Base-by-base conservation (phyloP, 2,329 filamentous ascomycete genomes). In the Nannizzia gypsea region DNA sequence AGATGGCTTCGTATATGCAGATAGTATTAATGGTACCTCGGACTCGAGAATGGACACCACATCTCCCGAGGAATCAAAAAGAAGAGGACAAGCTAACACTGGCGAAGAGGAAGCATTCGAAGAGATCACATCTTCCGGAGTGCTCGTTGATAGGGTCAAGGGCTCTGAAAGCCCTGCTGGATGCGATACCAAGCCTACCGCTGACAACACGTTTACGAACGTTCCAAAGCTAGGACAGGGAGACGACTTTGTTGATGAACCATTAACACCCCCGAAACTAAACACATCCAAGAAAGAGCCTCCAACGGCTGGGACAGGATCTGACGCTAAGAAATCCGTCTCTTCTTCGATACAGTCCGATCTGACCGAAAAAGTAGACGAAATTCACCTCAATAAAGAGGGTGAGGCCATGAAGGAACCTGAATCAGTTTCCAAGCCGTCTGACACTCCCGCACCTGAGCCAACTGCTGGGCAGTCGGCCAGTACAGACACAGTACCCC, bases 81-180 rank as follows among this genome's bases (percentile, higher is more conserved):
- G 17, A 40, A 3, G 8, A 40, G 54, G 40, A 8, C 11, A 11
- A 5, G 13, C 50, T 26, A 34, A 34, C n/a, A 15, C 50, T 26
- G 26, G 87, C 11, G 90, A 96, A 65, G 89, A 93, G 64, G 93
- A 97, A 69, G 89, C 89, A 0, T 97, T 96, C 68, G 93, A 99
- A 71, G 90, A 96, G 72, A 91, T 97, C 8, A 78, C 78, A 52
- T 78, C 80, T 24, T 81, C 82, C 52, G 86, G 84, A 31, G 87
- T 90, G 61, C 81, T 90, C 66, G 83, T 83, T 17, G 88, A 91
- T 63, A 86, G 89, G 57, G 83, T 81, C 1, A 87, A 86, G 40
- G 83, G 88, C 63, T 83, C 87, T 61, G 80, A 85, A 64, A 84
- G 84, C 69, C 78, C 76, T 60, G 70, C 74, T 22, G 71, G 71